A percentile compares a stretch with the other conserved stretches of the same genome.
These are phyloP conservation scores for Athelia psychrophila DNA, from an alignment of 1,284 basidiomycete genomes.

Conservation along the genomic window DNA sequence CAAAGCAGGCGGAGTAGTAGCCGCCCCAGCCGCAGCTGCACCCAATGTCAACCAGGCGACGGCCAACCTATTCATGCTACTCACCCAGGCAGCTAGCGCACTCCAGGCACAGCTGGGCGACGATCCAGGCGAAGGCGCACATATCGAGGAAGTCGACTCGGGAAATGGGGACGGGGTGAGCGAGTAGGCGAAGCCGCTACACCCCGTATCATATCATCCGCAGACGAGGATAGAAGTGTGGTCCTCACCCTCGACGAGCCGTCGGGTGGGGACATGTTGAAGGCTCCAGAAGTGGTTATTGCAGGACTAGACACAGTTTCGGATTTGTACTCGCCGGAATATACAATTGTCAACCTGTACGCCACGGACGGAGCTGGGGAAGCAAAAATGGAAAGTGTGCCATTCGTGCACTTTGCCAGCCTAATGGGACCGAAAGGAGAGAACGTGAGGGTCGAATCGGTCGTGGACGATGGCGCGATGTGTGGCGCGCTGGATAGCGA, in stretches of 20 bases:
- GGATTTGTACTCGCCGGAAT: not conserved
- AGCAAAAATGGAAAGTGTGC: not conserved
- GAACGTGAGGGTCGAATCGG: conserved; percentile 4
- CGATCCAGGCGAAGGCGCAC: not conserved
- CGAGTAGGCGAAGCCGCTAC: not conserved
- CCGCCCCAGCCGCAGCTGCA: not conserved
- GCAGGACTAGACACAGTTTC: not conserved
- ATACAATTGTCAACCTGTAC: not conserved
- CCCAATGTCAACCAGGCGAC: not conserved
- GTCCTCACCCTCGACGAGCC: not conserved
- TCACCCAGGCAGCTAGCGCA: not conserved
- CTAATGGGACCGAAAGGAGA: conserved; percentile 5
- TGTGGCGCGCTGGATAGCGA: conserved; percentile 18
- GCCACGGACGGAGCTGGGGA: not conserved
- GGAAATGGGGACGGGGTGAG: not conserved
- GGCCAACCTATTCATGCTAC: not conserved
- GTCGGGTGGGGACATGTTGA: not conserved
- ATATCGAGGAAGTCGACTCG: not conserved
- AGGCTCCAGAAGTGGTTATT: not conserved
- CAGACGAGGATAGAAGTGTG: not conserved
- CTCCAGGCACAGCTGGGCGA: not conserved
- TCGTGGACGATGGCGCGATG: conserved; percentile 29
- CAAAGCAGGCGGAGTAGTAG: not conserved
- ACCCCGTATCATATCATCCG: not conserved
- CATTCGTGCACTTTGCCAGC: not conserved